phyloP scores from a whole-genome alignment of 2,329 filamentous ascomycete genomes.

The Aspergillus arachidicola region DNA sequence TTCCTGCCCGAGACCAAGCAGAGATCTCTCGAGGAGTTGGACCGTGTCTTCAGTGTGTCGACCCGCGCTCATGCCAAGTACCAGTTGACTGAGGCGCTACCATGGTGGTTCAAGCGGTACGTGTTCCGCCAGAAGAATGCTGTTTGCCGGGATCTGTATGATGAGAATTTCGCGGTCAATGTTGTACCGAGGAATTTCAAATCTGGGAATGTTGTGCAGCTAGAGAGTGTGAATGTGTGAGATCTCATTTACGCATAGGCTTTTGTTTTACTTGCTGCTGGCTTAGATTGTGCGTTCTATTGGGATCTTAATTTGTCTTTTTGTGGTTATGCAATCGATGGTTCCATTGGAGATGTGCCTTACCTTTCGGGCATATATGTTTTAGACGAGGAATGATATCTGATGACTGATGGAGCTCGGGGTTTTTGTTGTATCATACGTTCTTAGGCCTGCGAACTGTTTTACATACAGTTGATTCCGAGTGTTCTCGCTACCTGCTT shows the following conservation, averaged over 20 bases:
- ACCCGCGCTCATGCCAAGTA: slow-evolving; percentile 61
- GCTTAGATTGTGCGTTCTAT: neutral
- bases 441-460: neutral
- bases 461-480: neutral
- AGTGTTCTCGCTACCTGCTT: no score
- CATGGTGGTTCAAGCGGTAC: slow-evolving; percentile 64
- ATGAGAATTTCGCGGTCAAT: neutral
- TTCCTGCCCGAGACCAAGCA: slow-evolving; percentile 61
- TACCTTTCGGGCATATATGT: neutral
- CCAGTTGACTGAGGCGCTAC: slow-evolving; percentile 58
- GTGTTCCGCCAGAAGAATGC: slow-evolving; percentile 50
- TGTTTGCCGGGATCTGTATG: neutral
- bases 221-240: neutral
- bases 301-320: rapidly evolving
- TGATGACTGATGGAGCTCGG: neutral
- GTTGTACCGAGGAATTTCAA: neutral
- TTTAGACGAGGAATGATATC: neutral
- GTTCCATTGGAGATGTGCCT: neutral
- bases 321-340: neutral
- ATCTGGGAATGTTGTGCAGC: neutral
- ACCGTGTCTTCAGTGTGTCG: slow-evolving; percentile 62
- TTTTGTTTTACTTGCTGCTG: neutral
- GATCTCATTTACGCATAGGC: neutral
- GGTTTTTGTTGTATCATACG: neutral
- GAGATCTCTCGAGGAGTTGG: slow-evolving; percentile 59